Conservation (phyloP, 345 rosid species). For the Adansonia digitata region DNA sequence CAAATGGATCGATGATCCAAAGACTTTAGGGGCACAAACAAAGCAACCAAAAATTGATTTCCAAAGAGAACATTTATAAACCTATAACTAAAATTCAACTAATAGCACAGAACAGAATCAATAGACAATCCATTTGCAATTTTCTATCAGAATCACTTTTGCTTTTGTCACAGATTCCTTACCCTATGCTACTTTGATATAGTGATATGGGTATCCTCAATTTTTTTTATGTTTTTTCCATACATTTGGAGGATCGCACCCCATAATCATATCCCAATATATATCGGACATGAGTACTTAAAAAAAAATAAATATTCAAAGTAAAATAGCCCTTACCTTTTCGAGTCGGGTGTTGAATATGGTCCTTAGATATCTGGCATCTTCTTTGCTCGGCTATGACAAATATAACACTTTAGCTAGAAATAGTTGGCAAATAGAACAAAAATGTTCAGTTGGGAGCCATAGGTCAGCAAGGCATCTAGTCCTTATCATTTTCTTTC, state of each 20-base stretch:
- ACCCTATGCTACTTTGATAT: too few species aligned
- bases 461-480: constrained; percentile 15
- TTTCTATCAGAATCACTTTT: not conserved
- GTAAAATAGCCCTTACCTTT: too few species aligned
- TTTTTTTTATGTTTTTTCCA: too few species aligned
- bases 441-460: not conserved
- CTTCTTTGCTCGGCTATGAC: constrained; percentile 1
- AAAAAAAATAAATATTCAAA: too few species aligned
- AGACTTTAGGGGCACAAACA: too few species aligned
- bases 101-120: not conserved
- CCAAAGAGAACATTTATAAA: not conserved
- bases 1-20: too few species aligned
- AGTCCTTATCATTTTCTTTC: constrained; percentile 20
- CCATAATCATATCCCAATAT: too few species aligned
- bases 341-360: not conserved
- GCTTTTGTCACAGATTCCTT: constrained; percentile 7
- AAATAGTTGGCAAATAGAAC: constrained; percentile 5
- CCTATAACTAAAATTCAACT: not conserved
- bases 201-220: too few species aligned
- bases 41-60: too few species aligned
- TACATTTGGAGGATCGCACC: too few species aligned
- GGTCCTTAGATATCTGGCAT: constrained; percentile 6
- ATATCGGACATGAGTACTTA: too few species aligned
- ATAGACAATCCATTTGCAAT: too few species aligned
- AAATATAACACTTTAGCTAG: not conserved